Base-by-base conservation (phyloP, 2,329 filamentous ascomycete genomes). In the Epichloe coenophiala region DNA sequence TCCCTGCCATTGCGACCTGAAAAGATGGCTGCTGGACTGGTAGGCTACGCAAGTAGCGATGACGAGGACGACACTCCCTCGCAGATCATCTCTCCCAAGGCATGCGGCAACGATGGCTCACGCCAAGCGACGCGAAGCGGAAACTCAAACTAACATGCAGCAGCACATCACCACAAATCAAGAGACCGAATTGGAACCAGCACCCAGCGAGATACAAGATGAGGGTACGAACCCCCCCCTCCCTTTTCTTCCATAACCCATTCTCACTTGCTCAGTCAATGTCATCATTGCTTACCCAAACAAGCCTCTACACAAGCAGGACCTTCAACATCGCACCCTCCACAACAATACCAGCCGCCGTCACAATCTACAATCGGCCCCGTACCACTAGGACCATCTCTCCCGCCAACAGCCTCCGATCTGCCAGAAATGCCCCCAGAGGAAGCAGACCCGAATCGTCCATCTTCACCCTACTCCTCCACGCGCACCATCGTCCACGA, bases 391-490 rank as follows among this genome's bases (percentile, higher is more conserved):
- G 70, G 69, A 8, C 70, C 70, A 46, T 64, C 67, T 27, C 60
- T 68, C n/a, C 68, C 68, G 3, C 59, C 61, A 2, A 49, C 61
- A 51, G 60, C 64, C 19, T 55, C 58, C 37, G 49, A 56, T 12
- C 44, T 58, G 45, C 19, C 51, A 5, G 54, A 40, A 44, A 23
- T 35, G 11, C 48, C 53, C 43, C 57, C 61, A 1, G 23, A 33
- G 6, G 45, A 19, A 48, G 39, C 13, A 36, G 47, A 48, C 12
- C 6, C 38, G 11, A 48, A 42, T 33, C 12, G 17, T 7, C 19
- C 47, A 33, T 66, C 72, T 3, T 90, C 84, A 1, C 85, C 85
- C 1, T 88, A 88, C 67, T 78, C 82, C 1, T 69, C 77, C 45
- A 77, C 74, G 53, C 81, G 85, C 56, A 72, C 79, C 31, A 68